Conservation (phyloP, 805 yeast genomes). For the Zygoascus tannicola region DNA sequence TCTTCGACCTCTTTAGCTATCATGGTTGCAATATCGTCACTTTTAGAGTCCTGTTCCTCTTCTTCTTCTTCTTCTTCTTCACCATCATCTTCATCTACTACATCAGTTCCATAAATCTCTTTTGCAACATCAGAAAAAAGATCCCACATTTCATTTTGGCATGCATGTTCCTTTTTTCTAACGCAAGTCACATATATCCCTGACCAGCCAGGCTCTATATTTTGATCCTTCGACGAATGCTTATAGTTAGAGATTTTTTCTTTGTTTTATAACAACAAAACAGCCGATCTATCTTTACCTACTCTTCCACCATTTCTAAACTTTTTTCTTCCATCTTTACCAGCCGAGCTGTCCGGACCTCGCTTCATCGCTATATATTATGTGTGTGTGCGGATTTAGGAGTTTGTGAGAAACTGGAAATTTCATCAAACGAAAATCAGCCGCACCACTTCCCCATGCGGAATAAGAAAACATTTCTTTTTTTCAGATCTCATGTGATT, state of each 20-base stretch:
- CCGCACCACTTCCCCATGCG: too few species aligned
- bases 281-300: not conserved
- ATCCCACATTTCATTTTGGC: constrained; percentile 61
- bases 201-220: constrained; percentile 70
- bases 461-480: too few species aligned
- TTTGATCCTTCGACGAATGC: constrained; percentile 6
- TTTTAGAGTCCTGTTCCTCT: constrained; percentile 22
- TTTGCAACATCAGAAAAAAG: constrained; percentile 41
- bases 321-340: too few species aligned
- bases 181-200: constrained; percentile 89
- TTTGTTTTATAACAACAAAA: not conserved
- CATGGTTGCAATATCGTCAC: constrained; percentile 57
- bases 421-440: too few species aligned
- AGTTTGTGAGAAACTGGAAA: too few species aligned
- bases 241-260: too few species aligned
- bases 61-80: constrained; percentile 29
- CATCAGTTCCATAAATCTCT: constrained; percentile 1
- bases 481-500: too few species aligned
- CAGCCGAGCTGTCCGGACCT: too few species aligned
- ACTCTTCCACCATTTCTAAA: not conserved
- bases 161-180: constrained; percentile 67
- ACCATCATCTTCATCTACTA: constrained; percentile 18
- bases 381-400: too few species aligned
- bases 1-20: constrained; percentile 55
- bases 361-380: too few species aligned